These are phyloP conservation scores for Phytophthora niederhauseri DNA, from an alignment of 352 stramenopile genomes.

Conservation along the genomic window DNA sequence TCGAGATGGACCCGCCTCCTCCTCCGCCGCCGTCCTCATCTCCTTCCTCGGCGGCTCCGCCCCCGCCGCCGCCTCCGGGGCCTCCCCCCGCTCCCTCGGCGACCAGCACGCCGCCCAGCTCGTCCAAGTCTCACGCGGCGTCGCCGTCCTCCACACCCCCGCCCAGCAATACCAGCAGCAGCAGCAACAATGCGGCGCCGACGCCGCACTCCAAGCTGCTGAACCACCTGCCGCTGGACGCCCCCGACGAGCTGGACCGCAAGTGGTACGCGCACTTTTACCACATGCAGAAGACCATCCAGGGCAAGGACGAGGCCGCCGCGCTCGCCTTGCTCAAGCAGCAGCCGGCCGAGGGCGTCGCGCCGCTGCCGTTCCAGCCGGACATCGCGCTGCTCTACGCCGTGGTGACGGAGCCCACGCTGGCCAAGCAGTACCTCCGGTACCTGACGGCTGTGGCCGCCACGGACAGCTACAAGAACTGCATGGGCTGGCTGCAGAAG, in stretches of 20 bases:
- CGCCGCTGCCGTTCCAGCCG: constrained; percentile 70
- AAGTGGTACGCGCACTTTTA: constrained; percentile 91
- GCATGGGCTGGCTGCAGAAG: constrained; percentile 78
- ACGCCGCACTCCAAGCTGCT: constrained; percentile 77
- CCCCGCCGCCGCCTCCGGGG: constrained; percentile 46
- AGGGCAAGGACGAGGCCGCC: constrained; percentile 67
- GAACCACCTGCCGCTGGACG: constrained; percentile 74
- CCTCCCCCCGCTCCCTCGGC: constrained; percentile 40
- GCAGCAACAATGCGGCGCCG: constrained; percentile 14
- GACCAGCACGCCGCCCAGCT: constrained; percentile 11
- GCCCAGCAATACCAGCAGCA: constrained; percentile 6
- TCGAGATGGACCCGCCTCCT: constrained; percentile 31
- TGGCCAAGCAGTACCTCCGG: constrained; percentile 80
- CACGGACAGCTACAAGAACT: constrained; percentile 76
- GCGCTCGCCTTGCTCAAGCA: constrained; percentile 69
- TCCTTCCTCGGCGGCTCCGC: constrained; percentile 17
- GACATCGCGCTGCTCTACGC: constrained; percentile 83
- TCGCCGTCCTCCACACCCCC: constrained; percentile 40
- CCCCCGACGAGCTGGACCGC: constrained; percentile 77
- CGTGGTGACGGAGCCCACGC: constrained; percentile 68
- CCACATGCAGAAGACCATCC: constrained; percentile 84
- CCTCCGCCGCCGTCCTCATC: constrained; percentile 10
- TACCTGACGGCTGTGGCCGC: constrained; percentile 66
- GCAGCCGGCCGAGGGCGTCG: constrained; percentile 36
- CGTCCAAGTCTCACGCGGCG: constrained; percentile 6